Base-by-base conservation (phyloP, 1,284 basidiomycete species). In the Fomitopsis pinicola region DNA sequence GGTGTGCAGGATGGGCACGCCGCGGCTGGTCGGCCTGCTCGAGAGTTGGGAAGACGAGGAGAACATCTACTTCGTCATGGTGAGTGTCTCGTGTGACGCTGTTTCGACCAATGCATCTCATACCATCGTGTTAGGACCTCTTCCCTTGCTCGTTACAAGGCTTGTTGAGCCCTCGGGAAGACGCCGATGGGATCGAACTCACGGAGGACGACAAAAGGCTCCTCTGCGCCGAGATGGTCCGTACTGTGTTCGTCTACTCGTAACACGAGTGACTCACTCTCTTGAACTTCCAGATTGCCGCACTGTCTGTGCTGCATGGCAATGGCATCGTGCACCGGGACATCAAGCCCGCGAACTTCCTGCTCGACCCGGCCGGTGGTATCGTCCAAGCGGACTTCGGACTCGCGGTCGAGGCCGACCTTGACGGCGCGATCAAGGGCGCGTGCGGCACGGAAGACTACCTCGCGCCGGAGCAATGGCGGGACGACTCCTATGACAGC, bases 341-440 rank as follows among this genome's bases (percentile, higher is more conserved):
- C 60, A 65, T 73, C 63, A 72, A 70, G 50, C 68, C 68, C 12
- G 61, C 62, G 3, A 72, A 71, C 55, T 54, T 72, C 42, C 63
- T 72, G 30, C 26, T 72, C 57, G 60, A 57, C 15, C n/a, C 42
- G 1, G 30, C 48, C 44, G 70, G 71, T 10, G 67, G 65, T n/a
- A 42, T 66, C 35, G 61, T 64, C 4, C 56, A 70, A 35, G 58
- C 64, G 5, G 71, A 71, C 62, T 67, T 71, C 44, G 67, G 67
- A 3, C 62, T 60, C 15, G 55, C 45, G 14, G 5, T 55, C n/a
- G 56, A 78, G 76, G 26, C 80, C 82, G 66, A 78, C 76, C 61
- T 74, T 70, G 22, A 85, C 67, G 19, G 46, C n/a, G 19, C 48
- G 30, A 30, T 14, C 40, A 33, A 30, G 19, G 48, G 38, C n/a